Evolutionary conservation across 2,329 filamentous ascomycete genomes (phyloP).

Genomic region (Colletotrichum karsti): DNA sequence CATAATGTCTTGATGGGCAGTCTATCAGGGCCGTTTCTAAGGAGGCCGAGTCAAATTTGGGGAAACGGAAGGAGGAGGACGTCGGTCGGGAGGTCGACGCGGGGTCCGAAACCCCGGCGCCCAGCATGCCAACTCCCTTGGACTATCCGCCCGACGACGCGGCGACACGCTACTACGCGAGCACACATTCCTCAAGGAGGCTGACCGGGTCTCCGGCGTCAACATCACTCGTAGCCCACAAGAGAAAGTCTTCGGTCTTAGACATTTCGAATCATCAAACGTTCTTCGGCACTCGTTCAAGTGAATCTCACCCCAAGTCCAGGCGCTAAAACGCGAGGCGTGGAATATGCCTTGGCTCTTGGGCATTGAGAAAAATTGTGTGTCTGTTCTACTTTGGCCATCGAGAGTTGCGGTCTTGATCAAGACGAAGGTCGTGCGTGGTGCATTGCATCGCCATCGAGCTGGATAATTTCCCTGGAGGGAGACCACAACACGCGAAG

Average conservation of each 20-base stretch:
- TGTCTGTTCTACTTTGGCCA: background rate
- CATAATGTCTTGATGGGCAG: background rate
- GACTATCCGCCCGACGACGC: background rate
- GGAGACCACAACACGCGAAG: background rate
- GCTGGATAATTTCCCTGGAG: background rate
- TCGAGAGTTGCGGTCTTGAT: slow-evolving; percentile 1
- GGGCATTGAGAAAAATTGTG: background rate
- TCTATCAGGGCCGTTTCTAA: background rate
- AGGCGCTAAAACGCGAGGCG: background rate
- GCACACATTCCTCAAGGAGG: slow-evolving; percentile 15
- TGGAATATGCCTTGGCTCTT: background rate
- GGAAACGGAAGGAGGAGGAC: background rate
- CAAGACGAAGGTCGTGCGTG: background rate
- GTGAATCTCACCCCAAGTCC: background rate
- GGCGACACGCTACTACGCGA: background rate
- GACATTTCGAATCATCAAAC: slow-evolving; percentile 7
- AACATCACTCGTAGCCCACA: background rate
- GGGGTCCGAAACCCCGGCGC: background rate
- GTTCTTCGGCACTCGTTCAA: slow-evolving; percentile 10
- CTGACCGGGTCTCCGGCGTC: background rate
- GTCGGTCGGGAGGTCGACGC: background rate
- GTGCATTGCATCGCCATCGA: slow-evolving; percentile 3
- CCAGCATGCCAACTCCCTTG: background rate
- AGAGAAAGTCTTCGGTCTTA: background rate
- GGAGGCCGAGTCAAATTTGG: background rate